Evolutionary conservation across 306 rosid species (phyloP), one percentile per base, ranked within the genome.

Genomic region (Comarum palustre): DNA sequence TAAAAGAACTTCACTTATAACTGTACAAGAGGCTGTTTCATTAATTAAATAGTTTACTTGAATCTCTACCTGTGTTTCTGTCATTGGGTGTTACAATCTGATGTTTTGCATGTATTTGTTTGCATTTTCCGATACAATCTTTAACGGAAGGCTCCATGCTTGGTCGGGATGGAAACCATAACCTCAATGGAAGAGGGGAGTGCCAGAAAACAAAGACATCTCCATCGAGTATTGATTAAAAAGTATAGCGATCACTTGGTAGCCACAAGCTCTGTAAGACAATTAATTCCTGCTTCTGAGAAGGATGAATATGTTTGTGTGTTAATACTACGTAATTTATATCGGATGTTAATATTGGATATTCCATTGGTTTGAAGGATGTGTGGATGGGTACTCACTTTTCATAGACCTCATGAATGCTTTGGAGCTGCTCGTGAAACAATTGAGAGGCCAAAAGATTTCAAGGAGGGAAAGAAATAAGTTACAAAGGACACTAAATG

Each of bases 351-450:
- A 73, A 85, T 75, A 60, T 36, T 62, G 47, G 63, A 65, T 71
- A 74, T 69, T 78, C 24, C 54, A 63, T 54, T 81, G 51, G 27
- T 81, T 76, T 51, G 57, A 80, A 90, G 96, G 89, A 87, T 71
- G 22, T 74, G 50, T 81, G 82, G 88, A 86, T 84, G 89, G 96
- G 90, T 38, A 90, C 89, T 43, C 69, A 66, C 43, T 87, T 57
- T 79, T 79, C 71, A 77, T 70, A 48, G 96, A 90, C 85, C 71
- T 90, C 55, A 72, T 12, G 76, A 74, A 75, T 63, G 85, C 89
- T 48, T 6, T 66, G n/a, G 82, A 84, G 74, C 75, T 90, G 6
- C 80, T 87, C 17, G 10, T 76, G 15, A 84, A 75, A 78, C 83
- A 79, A 82, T 77, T 71, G 46, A 68, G 29, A 13, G 92, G 89